Conservation (phyloP, 2,329 filamentous ascomycete species). For the Aspergillus proliferans region DNA sequence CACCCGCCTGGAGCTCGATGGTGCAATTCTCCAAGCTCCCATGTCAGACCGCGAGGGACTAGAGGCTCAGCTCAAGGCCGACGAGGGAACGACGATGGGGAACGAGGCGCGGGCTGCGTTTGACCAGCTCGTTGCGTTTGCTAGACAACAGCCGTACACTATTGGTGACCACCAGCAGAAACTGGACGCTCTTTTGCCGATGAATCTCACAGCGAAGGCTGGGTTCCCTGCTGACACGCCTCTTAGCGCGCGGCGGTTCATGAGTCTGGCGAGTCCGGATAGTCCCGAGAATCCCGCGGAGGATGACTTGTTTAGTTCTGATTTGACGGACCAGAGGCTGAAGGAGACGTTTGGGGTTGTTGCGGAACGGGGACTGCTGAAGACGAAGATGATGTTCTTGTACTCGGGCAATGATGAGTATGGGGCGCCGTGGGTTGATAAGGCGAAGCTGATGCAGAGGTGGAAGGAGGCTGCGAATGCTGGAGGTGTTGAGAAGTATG, state of each 20-base stretch:
- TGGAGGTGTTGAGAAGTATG: slow-evolving; percentile 38
- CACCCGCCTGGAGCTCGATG: slow-evolving; percentile 56
- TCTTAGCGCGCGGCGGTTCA: slow-evolving; percentile 52
- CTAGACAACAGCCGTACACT: slow-evolving; percentile 22
- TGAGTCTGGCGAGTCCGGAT: slow-evolving; percentile 49
- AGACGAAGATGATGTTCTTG: slow-evolving; percentile 37
- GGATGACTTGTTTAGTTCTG: slow-evolving; percentile 84
- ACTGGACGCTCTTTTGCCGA: slow-evolving; percentile 26
- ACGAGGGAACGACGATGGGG: slow-evolving; percentile 1
- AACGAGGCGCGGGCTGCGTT: slow-evolving; percentile 21
- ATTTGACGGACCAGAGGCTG: slow-evolving; percentile 57
- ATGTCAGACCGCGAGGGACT: slow-evolving; percentile 68
- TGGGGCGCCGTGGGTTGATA: slow-evolving; percentile 40
- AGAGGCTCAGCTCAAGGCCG: slow-evolving; percentile 25
- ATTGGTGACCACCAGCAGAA: slow-evolving; percentile 7
- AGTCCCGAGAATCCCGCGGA: slow-evolving; percentile 56
- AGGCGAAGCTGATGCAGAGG: slow-evolving; percentile 36
- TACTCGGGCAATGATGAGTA: slow-evolving; percentile 44
- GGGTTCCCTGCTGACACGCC: slow-evolving; percentile 34
- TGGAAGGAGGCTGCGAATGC: slow-evolving; percentile 39
- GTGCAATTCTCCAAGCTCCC: slow-evolving; percentile 72
- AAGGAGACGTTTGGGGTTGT: slow-evolving; percentile 58
- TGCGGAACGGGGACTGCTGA: slow-evolving; percentile 29
- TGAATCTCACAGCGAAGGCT: slow-evolving; percentile 27
- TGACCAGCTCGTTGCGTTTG: slow-evolving; percentile 29